Base-by-base conservation (phyloP, 805 yeast genomes). In the Debaryomyces hansenii region DNA sequence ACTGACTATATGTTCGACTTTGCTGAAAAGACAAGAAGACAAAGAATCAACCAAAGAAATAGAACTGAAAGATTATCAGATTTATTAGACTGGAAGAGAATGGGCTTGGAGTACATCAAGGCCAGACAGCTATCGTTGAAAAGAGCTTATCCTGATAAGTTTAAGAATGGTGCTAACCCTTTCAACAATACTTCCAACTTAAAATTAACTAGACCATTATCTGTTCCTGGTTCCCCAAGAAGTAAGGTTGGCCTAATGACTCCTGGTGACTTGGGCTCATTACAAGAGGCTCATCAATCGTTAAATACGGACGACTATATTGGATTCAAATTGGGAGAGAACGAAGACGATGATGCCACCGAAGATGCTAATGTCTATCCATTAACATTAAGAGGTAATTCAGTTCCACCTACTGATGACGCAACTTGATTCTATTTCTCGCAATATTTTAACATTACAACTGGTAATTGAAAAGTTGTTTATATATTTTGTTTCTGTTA, bases 171-270 rank as follows among this genome's bases (percentile, higher is more conserved):
- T 1, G 70, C 71, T 45, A 73, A 75, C 59, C 81, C 75, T 43
- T 77, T 66, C 68, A 71, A 58, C 54, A 69, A 65, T 51, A 63
- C 68, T 32, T 69, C 75, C 42, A 77, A 75, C 56, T 64, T 84
- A 58, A 92, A 91, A 67, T 80, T 92, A 49, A 83, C 96, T 5
- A 80, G 97, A 60, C 98, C 98, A 14, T 74, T 92, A 53, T 86
- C 96, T 50, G 97, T 89, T n/a, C 98, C 98, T 1, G 98, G 97
- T 2, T 91, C 97, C 5, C 98, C 99, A 50, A 76, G 91, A 47
- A 89, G 82, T 51, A 75, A 77, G 58, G 66, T 82, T 11, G 84
- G 87, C 14, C 72, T 84, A 56, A 92, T 90, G 96, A 92, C 99
- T 1, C 99, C 99, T 0, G 99, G 99, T 34, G 99, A 92, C 64